Evolutionary conservation across 2,329 filamentous ascomycete genomes (phyloP), one percentile per base, ranked within the genome.

Genomic region (Anisogramma anomala): DNA sequence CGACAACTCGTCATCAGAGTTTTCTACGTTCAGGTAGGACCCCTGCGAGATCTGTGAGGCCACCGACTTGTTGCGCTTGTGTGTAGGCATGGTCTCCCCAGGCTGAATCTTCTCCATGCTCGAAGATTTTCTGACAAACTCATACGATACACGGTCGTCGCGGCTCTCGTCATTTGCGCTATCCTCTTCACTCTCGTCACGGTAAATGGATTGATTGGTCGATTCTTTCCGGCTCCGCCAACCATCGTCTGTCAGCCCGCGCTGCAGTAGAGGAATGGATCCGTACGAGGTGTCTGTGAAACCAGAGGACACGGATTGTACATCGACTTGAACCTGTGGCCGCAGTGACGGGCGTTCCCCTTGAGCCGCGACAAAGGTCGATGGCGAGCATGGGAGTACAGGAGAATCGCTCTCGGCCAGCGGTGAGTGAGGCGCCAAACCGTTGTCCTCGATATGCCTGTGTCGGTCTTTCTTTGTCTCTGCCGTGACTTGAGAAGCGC

Each of bases 261-360:
- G 74, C 46, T 89, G 81, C 10, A 93, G 69, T 6, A 91, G 68
- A 3, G 86, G 84, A 25, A 80, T 77, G 0, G 84, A 88, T 28
- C 75, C 80, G 55, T 86, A 87, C 0, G 84, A 89, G 36, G 80
- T 77, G 20, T 76, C 71, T 0, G 84, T 87, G 42, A 72, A 74
- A 11, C 75, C 71, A 1, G 74, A 74, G 3, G 74, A 48, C 49
- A 73, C 69, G 0, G 72, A 74, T 28, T 55, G 60, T 2, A 60
- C 58, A 17, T 62, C 60, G 2, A 60, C 58, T 17, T 62, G 64
- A 2, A 61, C 63, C 4, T 45, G 37, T 7, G 57, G 54, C 19
- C 33, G 31, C 11, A 13, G 23, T n/a, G 31, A 8, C 11, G 52
- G 49, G 11, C 52, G 51, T 9, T 22, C 40, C 13, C 39, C 36